phyloP scores from a whole-genome alignment of 2,329 filamentous ascomycete species.

The Xylaria sp. region DNA sequence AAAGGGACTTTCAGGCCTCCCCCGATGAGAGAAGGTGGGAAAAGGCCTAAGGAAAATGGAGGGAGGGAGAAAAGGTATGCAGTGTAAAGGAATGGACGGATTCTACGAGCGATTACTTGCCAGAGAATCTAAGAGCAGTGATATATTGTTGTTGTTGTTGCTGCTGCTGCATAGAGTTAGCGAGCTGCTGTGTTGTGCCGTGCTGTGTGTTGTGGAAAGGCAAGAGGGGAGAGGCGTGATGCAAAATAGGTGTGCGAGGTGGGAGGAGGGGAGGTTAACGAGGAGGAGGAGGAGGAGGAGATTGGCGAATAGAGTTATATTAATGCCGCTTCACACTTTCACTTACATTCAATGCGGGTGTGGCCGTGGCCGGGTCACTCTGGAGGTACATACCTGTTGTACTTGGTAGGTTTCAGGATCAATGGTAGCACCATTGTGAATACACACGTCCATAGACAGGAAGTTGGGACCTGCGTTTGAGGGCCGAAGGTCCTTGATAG shows the following conservation, averaged over 20 bases:
- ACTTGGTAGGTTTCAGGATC: slow-evolving; percentile 20
- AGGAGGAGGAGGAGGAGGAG: not conserved
- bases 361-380: too few species aligned
- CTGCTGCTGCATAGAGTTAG: not conserved
- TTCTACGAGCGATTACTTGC: not conserved
- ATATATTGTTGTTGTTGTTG: not conserved
- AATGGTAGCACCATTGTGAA: slow-evolving; percentile 12
- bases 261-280: not conserved
- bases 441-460: slow-evolving; percentile 8
- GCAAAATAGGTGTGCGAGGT: slow-evolving; percentile 21
- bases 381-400: not conserved
- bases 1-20: slow-evolving; percentile 1
- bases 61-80: not conserved
- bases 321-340: not conserved
- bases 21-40: not conserved
- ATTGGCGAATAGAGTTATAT: not conserved
- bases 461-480: slow-evolving; percentile 24
- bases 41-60: not conserved
- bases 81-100: slow-evolving; percentile 19
- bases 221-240: not conserved
- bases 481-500: slow-evolving; percentile 2
- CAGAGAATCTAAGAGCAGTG: slow-evolving; percentile 3
- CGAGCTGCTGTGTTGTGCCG: not conserved
- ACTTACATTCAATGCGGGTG: not conserved
- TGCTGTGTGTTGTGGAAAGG: not conserved